Conservation (phyloP, 1,284 basidiomycete genomes). For the Veloboletus limbatus region DNA sequence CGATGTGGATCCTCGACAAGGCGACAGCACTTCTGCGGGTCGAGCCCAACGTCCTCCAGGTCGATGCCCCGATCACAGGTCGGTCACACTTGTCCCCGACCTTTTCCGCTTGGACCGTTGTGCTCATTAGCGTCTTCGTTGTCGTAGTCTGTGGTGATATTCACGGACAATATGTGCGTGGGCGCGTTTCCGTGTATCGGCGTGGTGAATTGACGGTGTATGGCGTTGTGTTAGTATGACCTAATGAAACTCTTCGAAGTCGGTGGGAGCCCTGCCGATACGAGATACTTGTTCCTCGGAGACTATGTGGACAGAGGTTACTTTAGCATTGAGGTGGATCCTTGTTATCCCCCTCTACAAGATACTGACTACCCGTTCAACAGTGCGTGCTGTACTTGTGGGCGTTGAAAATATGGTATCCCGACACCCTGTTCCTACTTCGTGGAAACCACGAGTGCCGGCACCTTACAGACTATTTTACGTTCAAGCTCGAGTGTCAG, state of each 20-base stretch:
- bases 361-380: constrained; percentile 1
- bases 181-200: constrained; percentile 1
- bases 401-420: constrained; percentile 92
- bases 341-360: neutral
- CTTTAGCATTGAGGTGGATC: constrained; percentile 81
- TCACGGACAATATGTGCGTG: constrained; percentile 75
- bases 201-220: constrained; percentile 20
- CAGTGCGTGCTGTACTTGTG: constrained; percentile 90
- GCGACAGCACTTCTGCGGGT: constrained; percentile 71
- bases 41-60: constrained; percentile 85
- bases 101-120: neutral
- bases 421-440: constrained; percentile 85
- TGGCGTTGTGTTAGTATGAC: constrained; percentile 61
- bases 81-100: constrained; percentile 1
- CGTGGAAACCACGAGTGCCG: constrained; percentile 91
- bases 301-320: constrained; percentile 96
- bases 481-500: constrained; percentile 88
- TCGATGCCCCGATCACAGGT: constrained; percentile 95
- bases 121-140: constrained; percentile 13
- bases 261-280: constrained; percentile 90
- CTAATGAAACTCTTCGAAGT: constrained; percentile 96
- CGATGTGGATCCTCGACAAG: constrained; percentile 82
- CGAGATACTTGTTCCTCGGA: constrained; percentile 90
- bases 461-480: constrained; percentile 86
- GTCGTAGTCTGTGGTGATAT: constrained; percentile 90